These are phyloP conservation scores for Apiospora saccharicola DNA, from an alignment of 2,329 filamentous ascomycete species.

Conservation along the genomic window DNA sequence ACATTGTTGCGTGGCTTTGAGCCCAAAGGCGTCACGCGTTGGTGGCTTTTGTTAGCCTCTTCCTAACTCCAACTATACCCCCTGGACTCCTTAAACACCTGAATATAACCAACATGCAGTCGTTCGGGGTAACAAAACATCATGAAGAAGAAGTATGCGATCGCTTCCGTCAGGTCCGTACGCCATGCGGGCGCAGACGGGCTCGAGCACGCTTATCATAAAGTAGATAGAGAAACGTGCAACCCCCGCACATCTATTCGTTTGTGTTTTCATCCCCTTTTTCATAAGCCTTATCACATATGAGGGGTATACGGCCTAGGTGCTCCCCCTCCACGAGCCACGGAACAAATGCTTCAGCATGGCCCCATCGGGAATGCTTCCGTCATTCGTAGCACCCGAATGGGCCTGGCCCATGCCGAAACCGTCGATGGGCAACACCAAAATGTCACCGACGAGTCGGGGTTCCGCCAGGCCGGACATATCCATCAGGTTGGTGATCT, in stretches of 20 bases:
- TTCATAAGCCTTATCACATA: neutral
- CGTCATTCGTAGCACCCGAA: conserved; percentile 39
- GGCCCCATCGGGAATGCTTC: conserved; percentile 36
- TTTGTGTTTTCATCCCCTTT: neutral
- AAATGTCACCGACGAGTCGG: conserved; percentile 30
- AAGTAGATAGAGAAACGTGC: neutral
- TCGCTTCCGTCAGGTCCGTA: neutral
- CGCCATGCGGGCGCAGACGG: neutral
- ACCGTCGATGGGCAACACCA: conserved; percentile 39
- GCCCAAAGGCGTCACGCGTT: neutral
- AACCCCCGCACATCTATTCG: neutral
- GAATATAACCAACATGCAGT: neutral
- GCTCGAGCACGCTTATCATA: neutral
- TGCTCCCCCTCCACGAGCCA: conserved; percentile 32
- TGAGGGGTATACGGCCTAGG: neutral
- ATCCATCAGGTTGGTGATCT: conserved; percentile 29
- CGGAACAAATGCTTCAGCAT: conserved; percentile 39
- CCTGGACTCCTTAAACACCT: neutral
- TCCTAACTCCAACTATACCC: neutral
- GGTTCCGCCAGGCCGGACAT: conserved; percentile 30
- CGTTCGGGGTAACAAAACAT: neutral
- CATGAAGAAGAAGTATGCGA: neutral
- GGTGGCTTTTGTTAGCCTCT: neutral
- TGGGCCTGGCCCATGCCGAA: conserved; percentile 41
- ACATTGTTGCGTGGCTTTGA: neutral